Conservation (phyloP, 345 rosid genomes). For the Syzygium jambos region DNA sequence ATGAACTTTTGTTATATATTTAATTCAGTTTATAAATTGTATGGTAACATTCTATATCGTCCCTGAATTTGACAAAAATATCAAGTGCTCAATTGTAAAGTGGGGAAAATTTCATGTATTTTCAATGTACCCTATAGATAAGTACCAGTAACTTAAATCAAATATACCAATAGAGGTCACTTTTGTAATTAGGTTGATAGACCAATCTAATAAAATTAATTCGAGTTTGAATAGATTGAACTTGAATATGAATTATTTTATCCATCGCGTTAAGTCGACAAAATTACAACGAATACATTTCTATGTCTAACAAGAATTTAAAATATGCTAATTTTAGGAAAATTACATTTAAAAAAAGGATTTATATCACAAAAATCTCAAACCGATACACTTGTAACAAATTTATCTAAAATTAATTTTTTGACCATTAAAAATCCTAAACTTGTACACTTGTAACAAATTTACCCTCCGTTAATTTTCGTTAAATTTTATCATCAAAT, state of each 20-base stretch:
- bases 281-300: not conserved
- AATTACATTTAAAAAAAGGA: not conserved
- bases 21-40: too few species aligned
- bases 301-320: not conserved
- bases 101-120: not conserved
- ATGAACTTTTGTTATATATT: too few species aligned
- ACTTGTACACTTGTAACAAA: too few species aligned
- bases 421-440: too few species aligned
- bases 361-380: too few species aligned
- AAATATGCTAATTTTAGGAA: not conserved
- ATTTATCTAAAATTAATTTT: too few species aligned
- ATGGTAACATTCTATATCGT: too few species aligned
- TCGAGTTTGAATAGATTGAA: not conserved
- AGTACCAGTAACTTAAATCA: not conserved
- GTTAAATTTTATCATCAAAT: too few species aligned
- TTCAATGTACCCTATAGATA: not conserved
- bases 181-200: not conserved
- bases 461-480: too few species aligned
- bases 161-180: not conserved
- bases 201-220: not conserved
- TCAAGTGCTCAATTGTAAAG: too few species aligned
- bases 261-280: not conserved
- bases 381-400: too few species aligned
- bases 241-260: not conserved
- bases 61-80: not conserved